These are phyloP conservation scores for Suillus clintonianus DNA, from an alignment of 768 basidiomycete genomes.

Conservation along the genomic window DNA sequence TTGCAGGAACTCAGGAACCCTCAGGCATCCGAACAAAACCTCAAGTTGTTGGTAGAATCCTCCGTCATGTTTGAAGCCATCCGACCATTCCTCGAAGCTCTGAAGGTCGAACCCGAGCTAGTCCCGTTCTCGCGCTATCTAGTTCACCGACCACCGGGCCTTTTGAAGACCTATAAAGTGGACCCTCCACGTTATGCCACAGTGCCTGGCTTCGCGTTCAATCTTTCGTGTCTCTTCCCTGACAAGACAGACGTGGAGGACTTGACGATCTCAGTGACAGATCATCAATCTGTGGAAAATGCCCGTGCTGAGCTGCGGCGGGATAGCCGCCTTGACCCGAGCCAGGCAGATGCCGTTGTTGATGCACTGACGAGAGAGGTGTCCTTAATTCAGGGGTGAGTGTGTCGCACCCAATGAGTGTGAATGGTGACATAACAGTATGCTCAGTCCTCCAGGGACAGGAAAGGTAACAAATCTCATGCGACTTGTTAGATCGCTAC, in stretches of 20 bases:
- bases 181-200: constrained; percentile 56
- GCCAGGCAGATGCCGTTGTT: constrained; percentile 71
- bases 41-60: constrained; percentile 55
- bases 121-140: constrained; percentile 59
- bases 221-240: constrained; percentile 57
- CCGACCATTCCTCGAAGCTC: constrained; percentile 65
- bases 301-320: constrained; percentile 48
- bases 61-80: constrained; percentile 69
- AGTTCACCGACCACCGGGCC: constrained; percentile 41
- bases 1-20: constrained; percentile 37
- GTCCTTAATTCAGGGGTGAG: constrained; percentile 72
- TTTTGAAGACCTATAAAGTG: constrained; percentile 37
- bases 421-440: not conserved
- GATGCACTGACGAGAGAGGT: constrained; percentile 61
- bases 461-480: constrained; percentile 54
- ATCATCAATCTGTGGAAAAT: constrained; percentile 44
- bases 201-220: constrained; percentile 56
- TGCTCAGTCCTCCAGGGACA: constrained; percentile 69
- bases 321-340: constrained; percentile 62
- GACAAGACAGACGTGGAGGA: constrained; percentile 38
- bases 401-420: not conserved
- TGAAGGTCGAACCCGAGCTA: constrained; percentile 56
- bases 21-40: constrained; percentile 21
- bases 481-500: not conserved
- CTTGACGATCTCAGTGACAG: constrained; percentile 42